Evolutionary conservation across 2,329 filamentous ascomycete species (phyloP).

Genomic region (Penicillium sp.): DNA sequence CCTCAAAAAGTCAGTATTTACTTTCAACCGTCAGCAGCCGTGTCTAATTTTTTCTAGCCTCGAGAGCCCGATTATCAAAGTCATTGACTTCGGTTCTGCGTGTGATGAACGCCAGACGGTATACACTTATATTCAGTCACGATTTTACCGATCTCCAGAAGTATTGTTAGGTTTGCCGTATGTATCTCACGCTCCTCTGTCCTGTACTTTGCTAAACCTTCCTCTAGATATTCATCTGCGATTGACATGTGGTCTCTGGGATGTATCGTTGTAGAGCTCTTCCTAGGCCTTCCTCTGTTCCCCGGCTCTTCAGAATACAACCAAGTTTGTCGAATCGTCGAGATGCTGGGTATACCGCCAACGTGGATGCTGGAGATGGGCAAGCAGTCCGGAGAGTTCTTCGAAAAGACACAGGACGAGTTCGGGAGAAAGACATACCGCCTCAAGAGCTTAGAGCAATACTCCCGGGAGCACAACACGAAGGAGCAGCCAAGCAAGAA

Average conservation of each 20-base stretch:
- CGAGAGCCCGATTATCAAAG: conserved; percentile 98
- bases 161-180: conserved; percentile 86
- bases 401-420: conserved; percentile 88
- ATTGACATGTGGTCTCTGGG: conserved; percentile 99
- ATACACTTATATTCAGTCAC: conserved; percentile 97
- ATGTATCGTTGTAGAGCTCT: conserved; percentile 96
- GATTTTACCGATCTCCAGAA: conserved; percentile 96
- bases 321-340: conserved; percentile 92
- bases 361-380: conserved; percentile 99
- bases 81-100: conserved; percentile 98
- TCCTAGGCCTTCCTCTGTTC: conserved; percentile 90
- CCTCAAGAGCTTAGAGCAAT: conserved; percentile 96
- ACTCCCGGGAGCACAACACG: conserved; percentile 88
- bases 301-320: conserved; percentile 98
- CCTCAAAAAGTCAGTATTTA: conserved; percentile 72
- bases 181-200: conserved; percentile 22
- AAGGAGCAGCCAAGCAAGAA: conserved; percentile 99
- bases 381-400: conserved; percentile 96
- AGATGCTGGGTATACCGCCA: conserved; percentile 94
- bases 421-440: conserved; percentile 88
- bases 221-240: conserved; percentile 78
- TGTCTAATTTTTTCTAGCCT: conserved; percentile 52
- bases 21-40: background rate
- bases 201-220: conserved; percentile 11
- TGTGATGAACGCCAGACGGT: conserved; percentile 98